Evolutionary conservation across 371 early-diverging fungal species (phyloP).

Genomic region (Polyrhizophydium stewartii): DNA sequence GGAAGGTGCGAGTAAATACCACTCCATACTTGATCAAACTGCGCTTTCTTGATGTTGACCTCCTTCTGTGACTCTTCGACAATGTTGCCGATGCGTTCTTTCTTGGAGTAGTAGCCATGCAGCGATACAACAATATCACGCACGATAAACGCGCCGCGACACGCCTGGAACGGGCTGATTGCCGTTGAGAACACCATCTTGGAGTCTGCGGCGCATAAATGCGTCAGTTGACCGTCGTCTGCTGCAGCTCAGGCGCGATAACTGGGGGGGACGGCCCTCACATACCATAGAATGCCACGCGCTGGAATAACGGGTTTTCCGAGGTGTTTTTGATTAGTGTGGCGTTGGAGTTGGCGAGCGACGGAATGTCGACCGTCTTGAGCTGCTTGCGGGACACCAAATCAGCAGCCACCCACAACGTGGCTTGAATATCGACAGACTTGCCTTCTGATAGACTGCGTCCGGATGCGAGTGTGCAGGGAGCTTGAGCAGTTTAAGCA

Average conservation of each 20-base stretch:
- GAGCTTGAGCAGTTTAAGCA: conserved; percentile 4
- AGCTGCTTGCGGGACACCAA: not conserved
- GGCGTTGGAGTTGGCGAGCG: not conserved
- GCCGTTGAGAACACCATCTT: conserved; percentile 3
- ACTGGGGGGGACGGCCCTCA: not conserved
- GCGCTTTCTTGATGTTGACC: conserved; percentile 4
- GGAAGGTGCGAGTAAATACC: not conserved
- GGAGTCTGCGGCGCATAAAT: not conserved
- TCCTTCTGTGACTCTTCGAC: not conserved
- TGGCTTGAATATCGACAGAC: too few relatives aligned
- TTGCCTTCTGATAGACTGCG: not conserved
- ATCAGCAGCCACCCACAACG: not conserved
- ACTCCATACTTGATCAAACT: conserved; percentile 10
- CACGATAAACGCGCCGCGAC: conserved; percentile 4
- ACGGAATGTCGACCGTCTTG: not conserved
- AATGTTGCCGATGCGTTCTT: not conserved
- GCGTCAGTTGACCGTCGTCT: too few relatives aligned
- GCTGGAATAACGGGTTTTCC: not conserved
- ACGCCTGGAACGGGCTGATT: conserved; percentile 7
- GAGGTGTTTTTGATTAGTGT: not conserved
- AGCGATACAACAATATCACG: conserved; percentile 5
- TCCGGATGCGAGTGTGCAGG: not conserved
- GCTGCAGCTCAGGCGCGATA: too few relatives aligned
- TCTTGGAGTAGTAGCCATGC: not conserved
- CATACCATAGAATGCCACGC: conserved; percentile 9